A percentile compares a stretch with the other conserved stretches of the same genome.
phyloP scores from a whole-genome alignment of 2,329 filamentous ascomycete species.

The Paecilomyces variotii region DNA sequence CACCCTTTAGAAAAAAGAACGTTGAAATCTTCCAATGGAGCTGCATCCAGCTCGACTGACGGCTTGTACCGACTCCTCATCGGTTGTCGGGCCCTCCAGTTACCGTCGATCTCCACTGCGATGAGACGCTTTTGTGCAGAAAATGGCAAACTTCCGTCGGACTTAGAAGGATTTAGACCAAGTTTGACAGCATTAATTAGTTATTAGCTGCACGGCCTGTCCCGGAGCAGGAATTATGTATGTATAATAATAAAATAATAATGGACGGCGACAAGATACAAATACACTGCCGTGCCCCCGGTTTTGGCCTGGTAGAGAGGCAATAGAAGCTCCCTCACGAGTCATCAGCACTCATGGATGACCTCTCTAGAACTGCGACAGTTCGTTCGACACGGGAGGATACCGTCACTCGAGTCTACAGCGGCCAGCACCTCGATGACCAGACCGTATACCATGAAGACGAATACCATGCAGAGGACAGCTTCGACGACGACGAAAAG shows the following conservation, averaged over 20 bases:
- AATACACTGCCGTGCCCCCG: not conserved
- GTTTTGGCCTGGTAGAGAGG: not conserved
- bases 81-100: not conserved
- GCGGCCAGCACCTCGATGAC: constrained; percentile 26
- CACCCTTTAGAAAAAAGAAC: not conserved
- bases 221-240: not conserved
- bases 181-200: not conserved
- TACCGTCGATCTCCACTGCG: not conserved
- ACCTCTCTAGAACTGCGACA: not conserved
- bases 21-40: not conserved
- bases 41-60: not conserved
- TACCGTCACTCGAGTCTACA: constrained; percentile 20
- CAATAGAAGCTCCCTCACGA: not conserved
- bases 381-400: constrained; percentile 3
- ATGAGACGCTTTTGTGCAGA: not conserved
- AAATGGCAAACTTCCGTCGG: not conserved
- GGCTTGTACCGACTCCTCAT: not conserved
- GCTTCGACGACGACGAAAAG: not conserved
- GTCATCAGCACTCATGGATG: not conserved
- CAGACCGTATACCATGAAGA: constrained; percentile 23
- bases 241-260: not conserved
- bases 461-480: constrained; percentile 8
- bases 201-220: not conserved
- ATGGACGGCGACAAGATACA: not conserved
- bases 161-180: not conserved